These are phyloP conservation scores for Silene noctiflora DNA, from an alignment of 179 eudicot species.

Conservation along the genomic window DNA sequence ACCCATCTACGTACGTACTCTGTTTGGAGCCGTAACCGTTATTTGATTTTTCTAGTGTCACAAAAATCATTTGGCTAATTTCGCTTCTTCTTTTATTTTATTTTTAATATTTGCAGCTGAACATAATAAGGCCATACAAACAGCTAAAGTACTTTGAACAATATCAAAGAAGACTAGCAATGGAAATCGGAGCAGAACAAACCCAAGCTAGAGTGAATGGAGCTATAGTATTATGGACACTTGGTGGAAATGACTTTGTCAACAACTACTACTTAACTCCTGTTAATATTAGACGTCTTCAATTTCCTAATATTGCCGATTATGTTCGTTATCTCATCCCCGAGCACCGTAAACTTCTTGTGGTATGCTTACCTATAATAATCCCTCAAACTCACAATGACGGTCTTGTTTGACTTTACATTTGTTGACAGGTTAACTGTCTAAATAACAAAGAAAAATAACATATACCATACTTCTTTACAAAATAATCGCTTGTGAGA, in stretches of 20 bases:
- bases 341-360: constrained; percentile 29
- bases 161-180: constrained; percentile 40
- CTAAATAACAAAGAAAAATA: too few species aligned
- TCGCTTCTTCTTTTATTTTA: too few species aligned
- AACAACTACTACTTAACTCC: constrained; percentile 48
- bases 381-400: too few species aligned
- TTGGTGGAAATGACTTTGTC: constrained; percentile 51
- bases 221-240: constrained; percentile 37
- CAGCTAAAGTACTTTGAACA: constrained; percentile 34
- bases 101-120: constrained; percentile 27
- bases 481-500: too few species aligned
- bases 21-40: too few species aligned
- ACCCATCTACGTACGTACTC: too few species aligned
- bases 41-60: too few species aligned
- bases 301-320: constrained; percentile 31
- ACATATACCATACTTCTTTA: too few species aligned
- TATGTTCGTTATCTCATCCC: constrained; percentile 37
- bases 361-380: constrained; percentile 11
- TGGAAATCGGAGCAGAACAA: constrained; percentile 26
- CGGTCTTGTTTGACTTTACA: not conserved
- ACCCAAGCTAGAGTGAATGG: constrained; percentile 30
- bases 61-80: not conserved
- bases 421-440: too few species aligned
- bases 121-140: constrained; percentile 40
- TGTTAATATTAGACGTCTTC: constrained; percentile 33